These are phyloP conservation scores for Rhizopogon vulgaris DNA, from an alignment of 768 basidiomycete genomes.

Conservation along the genomic window DNA sequence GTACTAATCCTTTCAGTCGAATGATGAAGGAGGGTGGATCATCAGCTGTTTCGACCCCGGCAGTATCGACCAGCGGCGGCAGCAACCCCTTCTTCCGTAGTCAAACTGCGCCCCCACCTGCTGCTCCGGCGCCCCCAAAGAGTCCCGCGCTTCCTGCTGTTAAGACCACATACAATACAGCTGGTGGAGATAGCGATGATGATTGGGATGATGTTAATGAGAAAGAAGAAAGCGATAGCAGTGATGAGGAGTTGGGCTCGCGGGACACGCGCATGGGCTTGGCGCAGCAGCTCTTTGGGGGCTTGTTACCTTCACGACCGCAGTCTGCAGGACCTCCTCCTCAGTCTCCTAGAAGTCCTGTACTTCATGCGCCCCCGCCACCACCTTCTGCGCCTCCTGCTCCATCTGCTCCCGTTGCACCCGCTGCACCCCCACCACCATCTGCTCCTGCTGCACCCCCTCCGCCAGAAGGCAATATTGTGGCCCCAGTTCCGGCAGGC, in stretches of 20 bases:
- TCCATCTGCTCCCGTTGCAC: constrained; percentile 29
- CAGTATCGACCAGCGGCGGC: constrained; percentile 34
- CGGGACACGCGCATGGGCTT: constrained; percentile 63
- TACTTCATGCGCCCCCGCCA: constrained; percentile 6
- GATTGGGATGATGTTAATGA: constrained; percentile 87
- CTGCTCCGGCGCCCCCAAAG: constrained; percentile 33
- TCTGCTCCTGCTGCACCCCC: constrained; percentile 28
- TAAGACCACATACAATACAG: constrained; percentile 58
- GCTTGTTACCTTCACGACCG: constrained; percentile 54
- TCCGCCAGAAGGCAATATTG: constrained; percentile 22
- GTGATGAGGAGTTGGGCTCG: constrained; percentile 73
- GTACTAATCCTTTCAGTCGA: constrained; percentile 78
- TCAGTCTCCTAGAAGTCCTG: constrained; percentile 13
- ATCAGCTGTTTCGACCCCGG: constrained; percentile 23
- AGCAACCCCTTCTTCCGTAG: constrained; percentile 75
- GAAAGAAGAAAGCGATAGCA: constrained; percentile 62
- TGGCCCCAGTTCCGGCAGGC: constrained; percentile 31
- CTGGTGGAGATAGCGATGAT: constrained; percentile 54
- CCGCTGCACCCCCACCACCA: constrained; percentile 24
- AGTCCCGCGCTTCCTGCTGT: constrained; percentile 49
- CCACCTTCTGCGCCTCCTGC: constrained; percentile 26
- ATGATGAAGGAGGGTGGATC: constrained; percentile 46
- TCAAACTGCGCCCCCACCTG: constrained; percentile 35
- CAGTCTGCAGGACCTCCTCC: constrained; percentile 42
- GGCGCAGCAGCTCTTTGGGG: constrained; percentile 75